Evolutionary conservation across 2,329 filamentous ascomycete species (phyloP).

Genomic region (Hymenoscyphus linearis): DNA sequence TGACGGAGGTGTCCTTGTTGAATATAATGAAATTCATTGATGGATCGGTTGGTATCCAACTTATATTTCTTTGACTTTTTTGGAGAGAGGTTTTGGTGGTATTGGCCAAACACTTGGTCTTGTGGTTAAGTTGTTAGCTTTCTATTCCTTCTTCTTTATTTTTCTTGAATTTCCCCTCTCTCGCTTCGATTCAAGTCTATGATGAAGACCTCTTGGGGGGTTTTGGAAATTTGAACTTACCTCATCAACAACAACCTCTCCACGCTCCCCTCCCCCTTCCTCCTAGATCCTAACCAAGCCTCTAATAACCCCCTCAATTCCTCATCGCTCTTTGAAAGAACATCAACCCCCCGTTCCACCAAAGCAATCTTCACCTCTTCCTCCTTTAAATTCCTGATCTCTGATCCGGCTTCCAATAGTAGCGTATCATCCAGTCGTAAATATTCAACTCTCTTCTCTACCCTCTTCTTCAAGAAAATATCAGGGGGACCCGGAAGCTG

Average conservation of each 20-base stretch:
- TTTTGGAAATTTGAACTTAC: slow-evolving; percentile 21
- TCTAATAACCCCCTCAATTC: slow-evolving; percentile 35
- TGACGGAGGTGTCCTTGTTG: no score
- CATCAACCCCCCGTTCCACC: slow-evolving; percentile 60
- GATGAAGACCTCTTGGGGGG: no score
- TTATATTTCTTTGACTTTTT: background rate
- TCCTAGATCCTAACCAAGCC: slow-evolving; percentile 37
- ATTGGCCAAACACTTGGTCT: slow-evolving; percentile 30
- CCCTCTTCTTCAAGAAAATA: slow-evolving; percentile 47
- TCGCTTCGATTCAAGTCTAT: background rate
- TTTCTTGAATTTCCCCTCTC: background rate
- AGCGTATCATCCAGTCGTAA: slow-evolving; percentile 66
- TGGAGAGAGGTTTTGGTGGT: slow-evolving; percentile 7
- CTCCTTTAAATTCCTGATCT: slow-evolving; percentile 49
- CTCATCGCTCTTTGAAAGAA: slow-evolving; percentile 38
- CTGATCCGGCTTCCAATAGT: slow-evolving; percentile 55
- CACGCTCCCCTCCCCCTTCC: slow-evolving; percentile 27
- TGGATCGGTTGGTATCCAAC: background rate
- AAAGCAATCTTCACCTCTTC: slow-evolving; percentile 67
- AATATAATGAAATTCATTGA: background rate
- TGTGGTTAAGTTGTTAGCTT: background rate
- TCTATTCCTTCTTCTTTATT: background rate
- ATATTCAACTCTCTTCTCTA: slow-evolving; percentile 53
- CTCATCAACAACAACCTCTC: slow-evolving; percentile 32
- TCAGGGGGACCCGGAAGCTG: slow-evolving; percentile 36